Evolutionary conservation across 1,284 basidiomycete species (phyloP).

Genomic region (Sporisorium iseilematis-ciliati): DNA sequence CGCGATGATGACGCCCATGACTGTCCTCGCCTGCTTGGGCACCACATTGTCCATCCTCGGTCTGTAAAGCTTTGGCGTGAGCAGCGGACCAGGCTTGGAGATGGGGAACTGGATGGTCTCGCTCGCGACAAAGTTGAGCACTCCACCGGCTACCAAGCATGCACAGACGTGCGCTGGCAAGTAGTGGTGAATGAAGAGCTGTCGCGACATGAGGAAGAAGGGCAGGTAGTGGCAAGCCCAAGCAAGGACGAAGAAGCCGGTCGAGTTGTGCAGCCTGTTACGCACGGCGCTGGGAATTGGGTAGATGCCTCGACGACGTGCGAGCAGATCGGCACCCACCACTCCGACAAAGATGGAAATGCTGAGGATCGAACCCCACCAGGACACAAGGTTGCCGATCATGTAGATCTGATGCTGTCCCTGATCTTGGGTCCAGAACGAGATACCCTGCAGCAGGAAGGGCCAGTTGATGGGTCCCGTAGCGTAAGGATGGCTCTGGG

Average conservation of each 20-base stretch:
- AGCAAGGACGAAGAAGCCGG: slow-evolving; percentile 91
- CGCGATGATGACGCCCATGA: slow-evolving; percentile 23
- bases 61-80: slow-evolving; percentile 26
- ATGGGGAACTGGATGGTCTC: slow-evolving; percentile 89
- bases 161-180: slow-evolving; percentile 86
- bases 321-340: slow-evolving; percentile 86
- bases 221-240: slow-evolving; percentile 98
- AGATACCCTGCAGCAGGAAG: slow-evolving; percentile 92
- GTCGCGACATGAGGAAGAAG: slow-evolving; percentile 97
- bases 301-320: slow-evolving; percentile 83
- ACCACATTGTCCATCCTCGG: slow-evolving; percentile 41
- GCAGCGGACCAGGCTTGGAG: slow-evolving; percentile 75
- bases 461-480: slow-evolving; percentile 97
- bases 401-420: slow-evolving; percentile 93
- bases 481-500: slow-evolving; percentile 94
- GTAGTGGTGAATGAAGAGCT: slow-evolving; percentile 93
- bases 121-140: slow-evolving; percentile 83
- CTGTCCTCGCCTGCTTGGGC: slow-evolving; percentile 26
- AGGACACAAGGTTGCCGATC: slow-evolving; percentile 91
- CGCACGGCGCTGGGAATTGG: slow-evolving; percentile 85
- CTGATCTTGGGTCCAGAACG: slow-evolving; percentile 90
- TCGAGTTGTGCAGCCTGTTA: slow-evolving; percentile 90
- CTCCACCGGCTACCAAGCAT: slow-evolving; percentile 87
- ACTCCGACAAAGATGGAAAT: slow-evolving; percentile 90
- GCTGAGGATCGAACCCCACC: slow-evolving; percentile 91